A percentile compares a stretch with the other conserved stretches of the same genome.
phyloP scores from a whole-genome alignment of 2,329 filamentous ascomycete species.

The Claviceps sp. region DNA sequence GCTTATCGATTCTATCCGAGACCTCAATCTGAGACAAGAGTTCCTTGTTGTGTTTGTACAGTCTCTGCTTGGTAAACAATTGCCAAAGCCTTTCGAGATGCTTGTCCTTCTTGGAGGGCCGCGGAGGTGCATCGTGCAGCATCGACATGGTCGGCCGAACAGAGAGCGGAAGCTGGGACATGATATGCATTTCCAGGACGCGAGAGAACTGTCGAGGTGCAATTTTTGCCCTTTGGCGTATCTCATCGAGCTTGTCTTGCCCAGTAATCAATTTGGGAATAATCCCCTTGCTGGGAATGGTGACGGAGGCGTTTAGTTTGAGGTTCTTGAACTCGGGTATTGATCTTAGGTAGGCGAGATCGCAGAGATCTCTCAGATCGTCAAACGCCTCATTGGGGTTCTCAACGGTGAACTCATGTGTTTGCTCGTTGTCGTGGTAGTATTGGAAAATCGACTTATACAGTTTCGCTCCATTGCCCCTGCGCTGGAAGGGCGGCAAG shows the following conservation, averaged over 20 bases:
- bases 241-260: conserved; percentile 35
- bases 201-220: conserved; percentile 63
- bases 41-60: conserved; percentile 65
- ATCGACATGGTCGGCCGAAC: conserved; percentile 38
- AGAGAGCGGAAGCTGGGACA: conserved; percentile 42
- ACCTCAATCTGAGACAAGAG: conserved; percentile 55
- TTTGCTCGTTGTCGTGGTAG: conserved; percentile 52
- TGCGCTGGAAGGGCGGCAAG: conserved; percentile 71
- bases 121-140: conserved; percentile 27
- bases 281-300: conserved; percentile 33
- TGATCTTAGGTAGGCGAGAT: conserved; percentile 50
- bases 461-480: conserved; percentile 65
- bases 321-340: conserved; percentile 45
- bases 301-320: conserved; percentile 37
- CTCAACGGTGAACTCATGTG: conserved; percentile 80
- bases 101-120: conserved; percentile 40
- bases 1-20: conserved; percentile 55
- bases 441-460: conserved; percentile 68
- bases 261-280: conserved; percentile 45
- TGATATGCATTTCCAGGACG: conserved; percentile 62
- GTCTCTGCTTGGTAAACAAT: conserved; percentile 60
- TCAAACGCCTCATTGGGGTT: conserved; percentile 85
- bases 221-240: conserved; percentile 56
- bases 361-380: conserved; percentile 62
- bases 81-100: conserved; percentile 59